phyloP scores from a whole-genome alignment of 495 filamentous ascomycete genomes.

The Annulohypoxylon maeteangense region DNA sequence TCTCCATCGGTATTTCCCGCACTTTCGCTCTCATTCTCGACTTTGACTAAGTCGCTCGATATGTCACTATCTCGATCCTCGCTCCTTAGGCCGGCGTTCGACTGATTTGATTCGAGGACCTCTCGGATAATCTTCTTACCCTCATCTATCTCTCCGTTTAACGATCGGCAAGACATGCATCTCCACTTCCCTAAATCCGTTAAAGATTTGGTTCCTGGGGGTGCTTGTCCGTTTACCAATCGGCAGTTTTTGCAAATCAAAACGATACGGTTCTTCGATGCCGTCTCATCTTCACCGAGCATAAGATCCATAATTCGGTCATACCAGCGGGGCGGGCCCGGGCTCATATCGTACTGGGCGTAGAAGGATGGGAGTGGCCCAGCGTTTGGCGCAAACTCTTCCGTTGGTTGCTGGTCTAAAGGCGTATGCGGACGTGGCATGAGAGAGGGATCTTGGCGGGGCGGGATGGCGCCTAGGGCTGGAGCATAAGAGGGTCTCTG shows the following conservation, averaged over 20 bases:
- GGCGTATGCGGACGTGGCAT: conserved; percentile 32
- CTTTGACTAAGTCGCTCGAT: conserved; percentile 53
- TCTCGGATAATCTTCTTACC: conserved; percentile 68
- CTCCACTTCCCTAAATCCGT: conserved; percentile 89
- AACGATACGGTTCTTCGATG: conserved; percentile 87
- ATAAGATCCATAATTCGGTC: conserved; percentile 92
- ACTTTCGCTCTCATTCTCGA: conserved; percentile 51
- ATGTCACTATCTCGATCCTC: conserved; percentile 48
- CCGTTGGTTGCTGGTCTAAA: conserved; percentile 46
- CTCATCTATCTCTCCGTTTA: conserved; percentile 83
- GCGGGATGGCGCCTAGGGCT: conserved; percentile 40
- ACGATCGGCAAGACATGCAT: conserved; percentile 83
- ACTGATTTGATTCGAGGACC: conserved; percentile 51
- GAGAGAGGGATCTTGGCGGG: conserved; percentile 26
- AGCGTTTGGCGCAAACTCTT: conserved; percentile 70
- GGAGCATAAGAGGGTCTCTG: conserved; percentile 47
- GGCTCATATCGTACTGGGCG: conserved; percentile 58
- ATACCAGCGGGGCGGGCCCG: conserved; percentile 79
- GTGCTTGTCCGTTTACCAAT: conserved; percentile 95
- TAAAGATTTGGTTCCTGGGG: conserved; percentile 80
- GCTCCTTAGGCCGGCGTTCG: conserved; percentile 21
- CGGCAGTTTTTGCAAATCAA: conserved; percentile 86
- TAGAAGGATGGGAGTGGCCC: conserved; percentile 59
- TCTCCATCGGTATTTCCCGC: conserved; percentile 33
- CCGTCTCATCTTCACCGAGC: conserved; percentile 93